Conservation (phyloP, 768 basidiomycete species). For the Cyclocybe cylindracea region DNA sequence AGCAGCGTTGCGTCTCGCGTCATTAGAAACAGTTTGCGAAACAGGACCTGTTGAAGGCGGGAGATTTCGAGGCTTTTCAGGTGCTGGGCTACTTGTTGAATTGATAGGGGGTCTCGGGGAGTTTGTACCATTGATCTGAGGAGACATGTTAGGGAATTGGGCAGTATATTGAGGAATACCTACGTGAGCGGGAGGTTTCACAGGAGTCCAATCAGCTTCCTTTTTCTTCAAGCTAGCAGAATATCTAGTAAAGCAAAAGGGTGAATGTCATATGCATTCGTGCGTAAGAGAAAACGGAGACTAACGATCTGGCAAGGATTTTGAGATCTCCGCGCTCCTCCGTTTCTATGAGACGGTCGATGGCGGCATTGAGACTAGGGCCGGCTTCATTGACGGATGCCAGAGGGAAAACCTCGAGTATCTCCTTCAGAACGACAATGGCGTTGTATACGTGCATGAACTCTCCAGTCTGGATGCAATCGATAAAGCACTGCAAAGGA, state of each 20-base stretch:
- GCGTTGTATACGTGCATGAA: constrained; percentile 98
- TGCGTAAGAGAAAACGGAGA: constrained; percentile 3
- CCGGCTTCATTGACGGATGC: constrained; percentile 60
- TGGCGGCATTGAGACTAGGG: constrained; percentile 52
- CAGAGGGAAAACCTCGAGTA: constrained; percentile 86
- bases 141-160: not conserved
- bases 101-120: constrained; percentile 31
- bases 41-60: constrained; percentile 41
- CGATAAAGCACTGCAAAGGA: constrained; percentile 63
- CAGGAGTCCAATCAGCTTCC: constrained; percentile 54
- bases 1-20: constrained; percentile 36
- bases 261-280: constrained; percentile 1
- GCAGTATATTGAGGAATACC: not conserved
- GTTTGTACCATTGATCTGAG: constrained; percentile 28
- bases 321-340: constrained; percentile 87
- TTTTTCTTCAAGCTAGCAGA: constrained; percentile 75
- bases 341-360: constrained; percentile 67
- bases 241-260: constrained; percentile 46
- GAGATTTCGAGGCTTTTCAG: constrained; percentile 36
- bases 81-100: constrained; percentile 24
- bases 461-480: constrained; percentile 83
- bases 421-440: constrained; percentile 91
- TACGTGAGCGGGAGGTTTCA: constrained; percentile 31
- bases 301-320: constrained; percentile 76
- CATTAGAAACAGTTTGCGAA: constrained; percentile 30